phyloP scores from a whole-genome alignment of 2,329 filamentous ascomycete genomes.

The Cercospora beticola region DNA sequence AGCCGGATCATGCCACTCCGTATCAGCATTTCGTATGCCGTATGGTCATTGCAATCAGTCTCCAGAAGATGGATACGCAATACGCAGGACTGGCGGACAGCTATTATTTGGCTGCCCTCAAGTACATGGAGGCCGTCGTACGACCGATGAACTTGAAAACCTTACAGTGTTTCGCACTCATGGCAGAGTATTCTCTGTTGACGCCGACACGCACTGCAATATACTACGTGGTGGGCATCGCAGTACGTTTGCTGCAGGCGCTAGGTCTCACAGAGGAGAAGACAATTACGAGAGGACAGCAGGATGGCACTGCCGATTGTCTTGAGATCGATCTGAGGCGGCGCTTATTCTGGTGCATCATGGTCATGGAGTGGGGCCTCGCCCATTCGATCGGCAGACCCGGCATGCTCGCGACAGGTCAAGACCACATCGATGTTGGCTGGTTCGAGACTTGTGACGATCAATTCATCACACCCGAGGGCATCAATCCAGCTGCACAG shows the following conservation, averaged over 20 bases:
- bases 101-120: constrained; percentile 88
- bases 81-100: constrained; percentile 94
- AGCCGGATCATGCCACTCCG: constrained; percentile 50
- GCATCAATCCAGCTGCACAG: constrained; percentile 68
- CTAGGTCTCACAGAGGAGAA: constrained; percentile 85
- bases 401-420: constrained; percentile 75
- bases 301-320: constrained; percentile 62
- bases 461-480: constrained; percentile 73
- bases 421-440: constrained; percentile 79
- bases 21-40: constrained; percentile 86
- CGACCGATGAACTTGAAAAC: constrained; percentile 87
- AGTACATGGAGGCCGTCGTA: constrained; percentile 77
- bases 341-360: constrained; percentile 82
- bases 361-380: constrained; percentile 84
- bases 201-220: constrained; percentile 90
- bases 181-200: constrained; percentile 86
- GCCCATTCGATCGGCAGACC: constrained; percentile 86
- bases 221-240: constrained; percentile 89
- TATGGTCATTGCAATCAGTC: constrained; percentile 90
- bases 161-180: constrained; percentile 81
- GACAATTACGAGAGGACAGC: constrained; percentile 68
- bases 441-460: constrained; percentile 85
- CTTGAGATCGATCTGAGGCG: constrained; percentile 86
- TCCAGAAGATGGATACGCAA: constrained; percentile 85
- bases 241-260: constrained; percentile 83